phyloP scores from a whole-genome alignment of 805 yeast genomes.

The Wickerhamiella alocasiicola region DNA sequence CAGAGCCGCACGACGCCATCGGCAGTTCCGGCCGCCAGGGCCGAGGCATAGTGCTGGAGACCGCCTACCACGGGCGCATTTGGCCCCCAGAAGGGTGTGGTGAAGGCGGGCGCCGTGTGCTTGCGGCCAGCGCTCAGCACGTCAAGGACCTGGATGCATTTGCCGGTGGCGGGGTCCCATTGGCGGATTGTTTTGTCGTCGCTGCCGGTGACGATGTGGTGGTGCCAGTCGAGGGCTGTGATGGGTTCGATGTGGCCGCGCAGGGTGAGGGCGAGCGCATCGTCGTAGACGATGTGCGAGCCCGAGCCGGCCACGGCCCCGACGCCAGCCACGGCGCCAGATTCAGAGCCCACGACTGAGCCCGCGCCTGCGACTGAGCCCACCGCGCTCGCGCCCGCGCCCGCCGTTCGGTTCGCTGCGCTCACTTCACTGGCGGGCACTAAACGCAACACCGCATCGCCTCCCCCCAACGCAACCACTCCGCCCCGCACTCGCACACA shows the following conservation, averaged over 20 bases:
- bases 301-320: constrained; percentile 58
- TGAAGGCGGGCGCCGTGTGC: constrained; percentile 5
- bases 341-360: constrained; percentile 16
- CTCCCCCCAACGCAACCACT: constrained; percentile 42
- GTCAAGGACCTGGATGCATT: constrained; percentile 59
- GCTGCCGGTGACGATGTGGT: constrained; percentile 56
- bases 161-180: constrained; percentile 60
- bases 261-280: constrained; percentile 28
- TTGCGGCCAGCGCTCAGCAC: constrained; percentile 44
- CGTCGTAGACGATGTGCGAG: constrained; percentile 16
- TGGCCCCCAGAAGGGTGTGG: constrained; percentile 6
- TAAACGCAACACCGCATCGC: constrained; percentile 49
- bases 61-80: constrained; percentile 41
- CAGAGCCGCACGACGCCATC: constrained; percentile 66
- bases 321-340: constrained; percentile 7
- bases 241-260: constrained; percentile 57
- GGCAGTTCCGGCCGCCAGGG: constrained; percentile 64
- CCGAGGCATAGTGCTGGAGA: constrained; percentile 60
- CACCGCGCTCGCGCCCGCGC: too few relatives aligned
- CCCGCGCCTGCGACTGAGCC: constrained; percentile 58
- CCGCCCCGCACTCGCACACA: constrained; percentile 48
- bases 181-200: constrained; percentile 60
- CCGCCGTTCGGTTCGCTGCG: too few relatives aligned
- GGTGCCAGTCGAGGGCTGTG: constrained; percentile 36
- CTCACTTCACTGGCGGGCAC: too few relatives aligned